Conservation (phyloP, 805 yeast species). For the Dipodascus albidus region DNA sequence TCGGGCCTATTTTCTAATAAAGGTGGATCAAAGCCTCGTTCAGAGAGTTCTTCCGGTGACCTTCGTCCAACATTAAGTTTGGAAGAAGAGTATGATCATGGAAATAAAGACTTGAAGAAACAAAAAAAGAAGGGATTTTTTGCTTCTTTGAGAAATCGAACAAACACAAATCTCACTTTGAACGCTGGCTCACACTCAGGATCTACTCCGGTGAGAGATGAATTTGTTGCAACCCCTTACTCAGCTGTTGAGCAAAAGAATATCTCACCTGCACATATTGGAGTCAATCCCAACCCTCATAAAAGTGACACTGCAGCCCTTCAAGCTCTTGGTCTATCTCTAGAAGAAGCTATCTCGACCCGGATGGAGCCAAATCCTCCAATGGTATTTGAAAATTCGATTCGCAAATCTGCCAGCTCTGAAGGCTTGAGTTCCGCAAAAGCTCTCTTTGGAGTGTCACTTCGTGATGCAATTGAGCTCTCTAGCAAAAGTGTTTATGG, state of each 20-base stretch:
- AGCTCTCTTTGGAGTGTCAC: constrained; percentile 49
- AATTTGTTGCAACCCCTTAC: background rate
- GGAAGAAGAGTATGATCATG: constrained; percentile 13
- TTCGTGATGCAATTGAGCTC: constrained; percentile 38
- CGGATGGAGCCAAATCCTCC: background rate
- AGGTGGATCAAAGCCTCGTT: background rate
- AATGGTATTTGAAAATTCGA: background rate
- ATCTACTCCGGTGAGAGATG: background rate
- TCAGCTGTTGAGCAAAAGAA: background rate
- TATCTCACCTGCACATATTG: background rate
- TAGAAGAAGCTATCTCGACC: background rate
- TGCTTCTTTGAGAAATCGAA: constrained; percentile 29
- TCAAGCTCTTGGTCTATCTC: background rate
- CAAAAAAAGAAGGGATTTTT: constrained; percentile 47
- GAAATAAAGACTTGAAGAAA: constrained; percentile 32
- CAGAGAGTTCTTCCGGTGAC: constrained; percentile 5
- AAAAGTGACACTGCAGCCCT: background rate
- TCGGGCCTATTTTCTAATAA: background rate
- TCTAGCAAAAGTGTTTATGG: constrained; percentile 38
- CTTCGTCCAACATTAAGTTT: constrained; percentile 6
- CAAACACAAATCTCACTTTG: background rate
- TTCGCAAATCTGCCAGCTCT: background rate
- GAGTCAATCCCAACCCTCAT: background rate
- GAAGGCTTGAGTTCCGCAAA: background rate
- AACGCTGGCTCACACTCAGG: too few relatives aligned